A percentile compares a stretch with the other conserved stretches of the same genome.
Evolutionary conservation across 2,329 filamentous ascomycete genomes (phyloP).

Genomic region (Pseudogymnoascus sp.): DNA sequence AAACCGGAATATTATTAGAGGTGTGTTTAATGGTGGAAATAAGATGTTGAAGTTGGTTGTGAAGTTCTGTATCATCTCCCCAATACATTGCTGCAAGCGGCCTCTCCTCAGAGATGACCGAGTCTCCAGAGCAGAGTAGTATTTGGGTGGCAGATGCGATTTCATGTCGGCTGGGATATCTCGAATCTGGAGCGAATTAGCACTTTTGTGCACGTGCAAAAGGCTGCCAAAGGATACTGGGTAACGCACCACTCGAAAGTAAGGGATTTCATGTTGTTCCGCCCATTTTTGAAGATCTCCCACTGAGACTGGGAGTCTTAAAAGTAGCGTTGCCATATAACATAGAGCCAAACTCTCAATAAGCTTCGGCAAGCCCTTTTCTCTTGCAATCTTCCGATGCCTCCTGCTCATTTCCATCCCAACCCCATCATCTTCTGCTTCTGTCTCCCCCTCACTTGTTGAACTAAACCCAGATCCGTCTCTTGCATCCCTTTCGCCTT

Average conservation of each 20-base stretch:
- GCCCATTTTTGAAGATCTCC: conserved; percentile 66
- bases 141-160: conserved; percentile 53
- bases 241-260: conserved; percentile 53
- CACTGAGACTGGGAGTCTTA: conserved; percentile 68
- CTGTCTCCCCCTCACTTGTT: conserved; percentile 14
- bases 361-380: conserved; percentile 49
- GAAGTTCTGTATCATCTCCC: conserved; percentile 56
- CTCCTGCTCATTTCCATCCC: conserved; percentile 25
- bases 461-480: conserved; percentile 26
- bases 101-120: conserved; percentile 39
- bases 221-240: neutral
- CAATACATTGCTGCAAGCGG: conserved; percentile 55
- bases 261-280: conserved; percentile 59
- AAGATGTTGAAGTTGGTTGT: conserved; percentile 58
- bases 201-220: neutral
- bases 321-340: conserved; percentile 68
- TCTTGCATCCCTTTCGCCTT: conserved; percentile 21
- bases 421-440: conserved; percentile 18
- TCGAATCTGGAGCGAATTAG: conserved; percentile 36
- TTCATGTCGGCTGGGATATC: conserved; percentile 56
- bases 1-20: conserved; percentile 60
- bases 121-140: conserved; percentile 51
- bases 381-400: conserved; percentile 12
- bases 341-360: conserved; percentile 69
- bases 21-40: conserved; percentile 65